Evolutionary conservation across 2,329 filamentous ascomycete species (phyloP), one percentile per base, ranked within the genome.

Genomic region (Nemania diffusa): DNA sequence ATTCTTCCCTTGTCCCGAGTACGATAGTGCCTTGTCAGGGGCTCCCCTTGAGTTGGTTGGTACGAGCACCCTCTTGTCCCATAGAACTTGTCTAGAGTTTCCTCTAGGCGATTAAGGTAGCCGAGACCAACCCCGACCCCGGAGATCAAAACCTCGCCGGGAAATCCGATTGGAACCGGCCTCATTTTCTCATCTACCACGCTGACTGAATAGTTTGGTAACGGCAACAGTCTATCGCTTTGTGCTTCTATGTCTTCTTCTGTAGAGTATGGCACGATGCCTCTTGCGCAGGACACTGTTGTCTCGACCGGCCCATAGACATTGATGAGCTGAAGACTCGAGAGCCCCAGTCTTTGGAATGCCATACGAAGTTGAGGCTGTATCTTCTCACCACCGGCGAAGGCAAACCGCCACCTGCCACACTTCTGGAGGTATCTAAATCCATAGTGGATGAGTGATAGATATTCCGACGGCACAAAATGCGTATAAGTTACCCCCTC

Each of bases 1-100:
- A 79, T 66, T 15, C 73, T 70, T 3, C 78, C 80, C n/a, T 58
- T 67, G 65, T 83, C 81, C 3, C 81, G 81, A 6, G 80, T 81
- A 13, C 74, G 74, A 66, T 82, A 79, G 13, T 81, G 1, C 56
- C 71, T 52, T 20, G 3, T 2, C n/a, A 15, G 48, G 9, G n/a
- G 11, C 13, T n/a, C 20, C 57, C 6, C 20, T 15, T 1, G 34
- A n/a, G n/a, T n/a, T n/a, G n/a, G n/a, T n/a, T n/a, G n/a, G n/a
- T n/a, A n/a, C n/a, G n/a, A n/a, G n/a, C n/a, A n/a, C n/a, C n/a
- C n/a, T n/a, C n/a, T n/a, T n/a, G n/a, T n/a, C n/a, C n/a, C n/a
- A n/a, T n/a, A n/a, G 11, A 60, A 79, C 80, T 0, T 24, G 69
- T 59, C 13, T 63, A 55, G 1, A 26, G 50, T 4, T 5, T 71